Percentiles rank a stretch among this genome's conserved stretches.
phyloP scores from a whole-genome alignment of 169 alveolate genomes.

The Plasmodium gonderi region DNA sequence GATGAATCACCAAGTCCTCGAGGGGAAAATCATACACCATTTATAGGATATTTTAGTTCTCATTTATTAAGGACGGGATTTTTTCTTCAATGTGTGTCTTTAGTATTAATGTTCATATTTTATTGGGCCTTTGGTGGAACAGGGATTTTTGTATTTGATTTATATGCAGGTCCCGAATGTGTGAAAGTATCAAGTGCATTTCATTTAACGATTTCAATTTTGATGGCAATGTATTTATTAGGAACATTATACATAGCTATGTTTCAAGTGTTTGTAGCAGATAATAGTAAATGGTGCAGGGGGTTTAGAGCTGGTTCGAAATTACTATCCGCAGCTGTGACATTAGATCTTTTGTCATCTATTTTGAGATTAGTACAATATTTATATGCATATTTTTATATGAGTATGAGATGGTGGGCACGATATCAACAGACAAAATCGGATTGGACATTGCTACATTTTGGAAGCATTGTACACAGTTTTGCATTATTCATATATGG shows the following conservation, averaged over 20 bases:
- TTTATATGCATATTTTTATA: constrained; percentile 86
- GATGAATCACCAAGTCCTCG: constrained; percentile 84
- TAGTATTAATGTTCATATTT: constrained; percentile 86
- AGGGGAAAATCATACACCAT: constrained; percentile 89
- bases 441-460: constrained; percentile 89
- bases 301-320: constrained; percentile 91
- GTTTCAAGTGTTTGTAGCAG: constrained; percentile 90
- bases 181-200: constrained; percentile 85
- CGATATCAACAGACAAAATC: constrained; percentile 89
- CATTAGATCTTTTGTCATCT: constrained; percentile 85
- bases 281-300: constrained; percentile 87
- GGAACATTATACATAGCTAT: constrained; percentile 87
- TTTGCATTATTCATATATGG: constrained; percentile 88
- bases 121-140: constrained; percentile 89
- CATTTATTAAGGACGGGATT: constrained; percentile 85
- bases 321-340: constrained; percentile 87
- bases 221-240: constrained; percentile 85
- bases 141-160: constrained; percentile 87
- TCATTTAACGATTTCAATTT: constrained; percentile 85
- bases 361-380: constrained; percentile 86
- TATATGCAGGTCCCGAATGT: constrained; percentile 89
- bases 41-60: constrained; percentile 85
- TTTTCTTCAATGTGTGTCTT: constrained; percentile 83
- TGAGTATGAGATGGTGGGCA: constrained; percentile 91
- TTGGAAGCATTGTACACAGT: constrained; percentile 87